Evolutionary conservation across 257 asterid species (phyloP), one percentile per base, ranked within the genome.

Genomic region (Ajuga chamaepitys): DNA sequence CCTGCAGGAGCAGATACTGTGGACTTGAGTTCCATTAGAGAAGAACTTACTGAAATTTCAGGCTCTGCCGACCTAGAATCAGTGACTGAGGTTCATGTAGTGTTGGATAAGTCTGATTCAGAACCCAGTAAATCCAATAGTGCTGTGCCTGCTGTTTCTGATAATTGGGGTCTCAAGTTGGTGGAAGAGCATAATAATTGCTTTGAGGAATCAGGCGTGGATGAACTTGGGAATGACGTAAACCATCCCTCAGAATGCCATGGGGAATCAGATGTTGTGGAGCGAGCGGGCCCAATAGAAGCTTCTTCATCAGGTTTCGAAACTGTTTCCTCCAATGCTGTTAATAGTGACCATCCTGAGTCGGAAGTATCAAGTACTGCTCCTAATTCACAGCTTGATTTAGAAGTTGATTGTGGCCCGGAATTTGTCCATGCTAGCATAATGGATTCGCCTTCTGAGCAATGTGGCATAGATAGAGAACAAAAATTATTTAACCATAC

Each of bases 201-300:
- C 73, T 61, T 67, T 65, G 82, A 58, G 62, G 73, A 65, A 67
- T 74, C 73, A 44, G 78, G 70, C 72, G 34, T 50, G 51, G 77
- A 66, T 76, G 84, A 38, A 73, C 63, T 77, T 56, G 77, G 67
- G 66, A 74, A 71, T 58, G 73, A 57, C 38, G 65, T 65, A 21
- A 28, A 64, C n/a, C 54, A 42, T 65, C 65, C 71, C 38, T 47
- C 68, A 10, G 76, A 56, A 70, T 64, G 66, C 35, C 66, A 64
- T 28, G 46, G 8, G 51, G 78, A 79, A 50, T 72, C 79, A 46
- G 69, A 67, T 37, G 57, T 70, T 22, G 30, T 64, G 59, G 85
- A 81, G 54, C 79, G 75, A 75, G 73, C 66, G 42, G 64, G 48
- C 66, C 68, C 66, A 40, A 64, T 14, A 71, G 78, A 59, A 66